These are phyloP conservation scores for Canavalia ensiformis DNA, from an alignment of 306 rosid species.

Conservation along the genomic window DNA sequence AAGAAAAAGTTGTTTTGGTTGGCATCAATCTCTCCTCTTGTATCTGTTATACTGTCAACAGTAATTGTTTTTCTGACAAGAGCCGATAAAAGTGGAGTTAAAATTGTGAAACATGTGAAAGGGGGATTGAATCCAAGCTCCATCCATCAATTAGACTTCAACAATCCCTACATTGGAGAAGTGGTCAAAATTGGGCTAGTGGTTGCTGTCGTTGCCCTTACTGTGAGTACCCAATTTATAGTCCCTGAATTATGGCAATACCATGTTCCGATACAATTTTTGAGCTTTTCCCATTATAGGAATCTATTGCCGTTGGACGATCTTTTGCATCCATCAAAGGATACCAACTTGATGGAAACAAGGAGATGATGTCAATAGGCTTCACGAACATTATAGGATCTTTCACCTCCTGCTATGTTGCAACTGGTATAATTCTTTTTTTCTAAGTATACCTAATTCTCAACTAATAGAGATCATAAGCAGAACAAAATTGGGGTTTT, in stretches of 20 bases:
- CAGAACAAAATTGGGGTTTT: background rate
- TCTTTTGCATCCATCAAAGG: constrained; percentile 83
- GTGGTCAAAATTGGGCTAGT: constrained; percentile 71
- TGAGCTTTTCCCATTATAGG: constrained; percentile 52
- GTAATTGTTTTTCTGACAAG: constrained; percentile 65
- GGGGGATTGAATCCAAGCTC: constrained; percentile 87
- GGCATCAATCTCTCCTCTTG: constrained; percentile 79
- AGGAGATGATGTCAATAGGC: constrained; percentile 86
- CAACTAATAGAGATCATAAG: background rate
- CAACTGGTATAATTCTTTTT: constrained; percentile 69
- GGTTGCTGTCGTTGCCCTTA: constrained; percentile 78
- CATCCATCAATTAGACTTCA: constrained; percentile 61
- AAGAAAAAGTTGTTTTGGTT: constrained; percentile 82
- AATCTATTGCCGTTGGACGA: constrained; percentile 91
- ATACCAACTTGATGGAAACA: constrained; percentile 86
- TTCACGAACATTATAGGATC: constrained; percentile 87
- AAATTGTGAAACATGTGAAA: constrained; percentile 79
- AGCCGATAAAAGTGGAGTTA: constrained; percentile 76
- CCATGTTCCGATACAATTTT: background rate
- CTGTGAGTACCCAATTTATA: constrained; percentile 55
- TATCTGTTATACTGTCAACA: constrained; percentile 74
- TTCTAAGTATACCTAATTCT: constrained; percentile 11
- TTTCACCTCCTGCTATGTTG: constrained; percentile 87
- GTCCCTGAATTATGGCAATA: background rate
- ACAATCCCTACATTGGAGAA: constrained; percentile 56